Base-by-base conservation (phyloP, 2,329 filamentous ascomycete species). In the Graphilbum sp. region DNA sequence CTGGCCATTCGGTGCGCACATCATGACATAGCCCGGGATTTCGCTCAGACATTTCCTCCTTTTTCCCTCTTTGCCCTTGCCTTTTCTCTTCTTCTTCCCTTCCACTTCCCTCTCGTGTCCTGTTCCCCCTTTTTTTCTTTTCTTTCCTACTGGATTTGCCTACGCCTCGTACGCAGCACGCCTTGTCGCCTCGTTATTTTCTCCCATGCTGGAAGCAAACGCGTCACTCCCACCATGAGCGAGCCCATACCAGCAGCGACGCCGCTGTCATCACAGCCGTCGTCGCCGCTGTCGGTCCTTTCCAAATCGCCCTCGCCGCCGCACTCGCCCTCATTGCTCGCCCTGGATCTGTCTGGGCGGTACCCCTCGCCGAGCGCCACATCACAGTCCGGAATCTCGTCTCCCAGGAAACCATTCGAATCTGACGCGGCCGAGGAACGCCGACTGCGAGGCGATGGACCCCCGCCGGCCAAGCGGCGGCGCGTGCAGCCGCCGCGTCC, bases 391-490 rank as follows among this genome's bases (percentile, higher is more conserved):
- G 67, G 66, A 37, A 61, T 58, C 43, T 61, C 66, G 35, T 70
- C 69, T 18, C 69, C 69, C 21, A 52, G 62, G 46, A 69, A 69
- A 47, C 46, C 55, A 30, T 54, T 55, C 31, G 58, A 62, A 16
- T 27, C 48, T 54, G 37, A 52, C 55, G n/a, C 55, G 57, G 24
- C 38, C 34, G 47, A 51, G 2, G 38, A 13, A 3, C n/a, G 23
- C 18, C 37, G 41, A 43, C 56, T 61, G 27, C 58, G 60, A 33
- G 56, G 53, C 19, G 75, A 82, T 50, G 75, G 72, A 37, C 70
- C 67, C 34, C 75, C 76, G 29, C 80, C 83, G 24, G 63, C 75
- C 39, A 94, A 92, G 65, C 80, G 80, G 57, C 75, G 81, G 50
- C 77, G 75, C 53, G 68, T 79, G 39, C 44, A 41, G 52, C 66